Conservation (phyloP, 371 early-diverging fungal species). For the Syncephalastrum monosporum region DNA sequence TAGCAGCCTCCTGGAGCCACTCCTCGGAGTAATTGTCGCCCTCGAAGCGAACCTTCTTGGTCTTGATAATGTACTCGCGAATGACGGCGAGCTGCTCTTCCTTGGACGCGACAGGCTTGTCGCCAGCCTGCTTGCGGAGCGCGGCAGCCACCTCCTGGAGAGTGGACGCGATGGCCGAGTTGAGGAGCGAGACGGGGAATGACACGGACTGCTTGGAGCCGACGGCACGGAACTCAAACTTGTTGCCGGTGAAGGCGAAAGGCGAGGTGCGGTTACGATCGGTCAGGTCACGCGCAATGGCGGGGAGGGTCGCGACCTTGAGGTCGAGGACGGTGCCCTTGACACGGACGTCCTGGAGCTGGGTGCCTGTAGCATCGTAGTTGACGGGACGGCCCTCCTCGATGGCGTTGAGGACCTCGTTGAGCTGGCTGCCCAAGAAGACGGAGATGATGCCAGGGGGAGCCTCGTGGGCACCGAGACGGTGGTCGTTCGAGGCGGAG, state of each 20-base stretch:
- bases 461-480: constrained; percentile 97
- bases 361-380: constrained; percentile 73
- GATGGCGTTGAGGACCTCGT: constrained; percentile 88
- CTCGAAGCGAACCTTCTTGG: constrained; percentile 93
- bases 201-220: constrained; percentile 97
- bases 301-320: constrained; percentile 91
- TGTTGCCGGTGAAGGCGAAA: constrained; percentile 99
- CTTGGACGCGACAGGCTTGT: constrained; percentile 72
- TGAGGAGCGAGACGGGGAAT: constrained; percentile 91
- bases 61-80: constrained; percentile 74
- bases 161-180: constrained; percentile 90
- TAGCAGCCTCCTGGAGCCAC: constrained; percentile 78
- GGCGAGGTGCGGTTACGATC: constrained; percentile 99
- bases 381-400: constrained; percentile 86
- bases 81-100: constrained; percentile 90
- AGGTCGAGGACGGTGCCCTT: constrained; percentile 94
- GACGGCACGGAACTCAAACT: constrained; percentile 99
- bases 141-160: constrained; percentile 73
- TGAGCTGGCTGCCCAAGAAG: constrained; percentile 94
- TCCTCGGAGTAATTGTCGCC: constrained; percentile 92
- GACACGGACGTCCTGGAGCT: constrained; percentile 86
- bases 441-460: constrained; percentile 96
- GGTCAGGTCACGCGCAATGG: constrained; percentile 93
- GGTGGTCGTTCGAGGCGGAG: constrained; percentile 94
- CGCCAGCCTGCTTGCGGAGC: constrained; percentile 75